phyloP scores from a whole-genome alignment of 768 basidiomycete genomes.

The Guyanaporus albipodus region DNA sequence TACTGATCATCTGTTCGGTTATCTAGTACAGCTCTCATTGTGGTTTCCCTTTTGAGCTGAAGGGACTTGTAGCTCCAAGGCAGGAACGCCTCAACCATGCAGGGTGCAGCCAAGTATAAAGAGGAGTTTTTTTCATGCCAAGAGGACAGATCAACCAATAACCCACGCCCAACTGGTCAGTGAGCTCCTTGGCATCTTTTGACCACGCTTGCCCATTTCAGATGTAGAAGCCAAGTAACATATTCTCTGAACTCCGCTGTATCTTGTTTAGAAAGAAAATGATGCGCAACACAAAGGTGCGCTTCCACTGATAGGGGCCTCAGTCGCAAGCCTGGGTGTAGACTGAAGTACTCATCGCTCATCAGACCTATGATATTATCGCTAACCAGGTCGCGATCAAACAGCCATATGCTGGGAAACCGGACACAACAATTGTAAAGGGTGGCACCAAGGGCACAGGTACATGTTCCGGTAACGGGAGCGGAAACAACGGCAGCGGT shows the following conservation, averaged over 20 bases:
- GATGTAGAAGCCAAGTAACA: constrained; percentile 1
- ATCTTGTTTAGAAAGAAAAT: neutral
- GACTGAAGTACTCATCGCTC: constrained; percentile 4
- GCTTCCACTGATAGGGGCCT: neutral
- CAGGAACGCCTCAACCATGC: neutral
- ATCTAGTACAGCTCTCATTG: neutral
- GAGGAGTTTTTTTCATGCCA: neutral
- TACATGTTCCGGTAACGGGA: neutral
- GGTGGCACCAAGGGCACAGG: neutral
- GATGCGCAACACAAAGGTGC: constrained; percentile 14
- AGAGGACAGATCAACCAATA: neutral
- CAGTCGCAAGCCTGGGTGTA: neutral
- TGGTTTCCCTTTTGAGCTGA: neutral
- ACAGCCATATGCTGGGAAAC: constrained; percentile 13
- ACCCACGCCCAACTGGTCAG: constrained; percentile 11
- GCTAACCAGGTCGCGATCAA: constrained; percentile 6
- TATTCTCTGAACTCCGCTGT: neutral
- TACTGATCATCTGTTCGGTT: neutral
- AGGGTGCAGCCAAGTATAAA: constrained; percentile 17
- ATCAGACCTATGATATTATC: constrained; percentile 1
- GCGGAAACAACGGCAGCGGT: neutral
- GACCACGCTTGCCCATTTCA: neutral
- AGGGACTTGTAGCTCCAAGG: neutral
- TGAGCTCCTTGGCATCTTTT: neutral
- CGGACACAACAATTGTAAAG: accelerated